Conservation (phyloP, 441 rosid genomes). For the Rhodomyrtus psidioides region DNA sequence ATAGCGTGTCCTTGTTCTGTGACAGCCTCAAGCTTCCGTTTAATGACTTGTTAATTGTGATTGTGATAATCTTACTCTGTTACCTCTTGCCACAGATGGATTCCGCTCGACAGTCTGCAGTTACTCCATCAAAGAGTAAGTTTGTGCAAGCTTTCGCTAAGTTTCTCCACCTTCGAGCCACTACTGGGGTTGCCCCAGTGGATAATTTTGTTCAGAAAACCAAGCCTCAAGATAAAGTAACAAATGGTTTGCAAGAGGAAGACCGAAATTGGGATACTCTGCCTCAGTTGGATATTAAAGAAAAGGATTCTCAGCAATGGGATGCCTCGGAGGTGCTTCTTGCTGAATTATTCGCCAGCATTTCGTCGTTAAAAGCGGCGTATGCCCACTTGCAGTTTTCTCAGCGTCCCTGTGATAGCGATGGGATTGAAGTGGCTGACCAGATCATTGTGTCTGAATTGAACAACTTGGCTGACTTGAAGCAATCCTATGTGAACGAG, state of each 20-base stretch:
- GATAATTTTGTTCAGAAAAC: conserved; percentile 32
- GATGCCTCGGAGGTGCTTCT: conserved; percentile 53
- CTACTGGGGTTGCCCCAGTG: conserved; percentile 51
- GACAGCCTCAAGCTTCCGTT: background rate
- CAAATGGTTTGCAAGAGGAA: conserved; percentile 18
- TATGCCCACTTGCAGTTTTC: conserved; percentile 75
- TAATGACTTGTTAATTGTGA: background rate
- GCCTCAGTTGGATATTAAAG: conserved; percentile 17
- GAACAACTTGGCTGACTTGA: conserved; percentile 65
- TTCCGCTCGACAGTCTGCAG: conserved; percentile 38
- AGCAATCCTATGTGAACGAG: conserved; percentile 59
- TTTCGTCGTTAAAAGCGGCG: conserved; percentile 60
- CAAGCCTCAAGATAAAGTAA: conserved; percentile 20
- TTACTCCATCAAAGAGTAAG: conserved; percentile 50
- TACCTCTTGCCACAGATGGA: conserved; percentile 49
- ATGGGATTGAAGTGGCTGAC: conserved; percentile 66
- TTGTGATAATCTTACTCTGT: background rate
- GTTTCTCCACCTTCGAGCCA: conserved; percentile 45
- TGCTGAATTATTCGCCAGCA: conserved; percentile 60
- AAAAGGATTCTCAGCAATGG: conserved; percentile 26
- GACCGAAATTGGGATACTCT: conserved; percentile 16
- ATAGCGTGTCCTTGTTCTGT: background rate
- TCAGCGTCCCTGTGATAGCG: conserved; percentile 80
- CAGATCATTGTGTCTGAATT: conserved; percentile 40
- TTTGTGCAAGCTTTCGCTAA: conserved; percentile 52